These are phyloP conservation scores for Nephelium lappaceum DNA, from an alignment of 345 rosid species.

Conservation along the genomic window DNA sequence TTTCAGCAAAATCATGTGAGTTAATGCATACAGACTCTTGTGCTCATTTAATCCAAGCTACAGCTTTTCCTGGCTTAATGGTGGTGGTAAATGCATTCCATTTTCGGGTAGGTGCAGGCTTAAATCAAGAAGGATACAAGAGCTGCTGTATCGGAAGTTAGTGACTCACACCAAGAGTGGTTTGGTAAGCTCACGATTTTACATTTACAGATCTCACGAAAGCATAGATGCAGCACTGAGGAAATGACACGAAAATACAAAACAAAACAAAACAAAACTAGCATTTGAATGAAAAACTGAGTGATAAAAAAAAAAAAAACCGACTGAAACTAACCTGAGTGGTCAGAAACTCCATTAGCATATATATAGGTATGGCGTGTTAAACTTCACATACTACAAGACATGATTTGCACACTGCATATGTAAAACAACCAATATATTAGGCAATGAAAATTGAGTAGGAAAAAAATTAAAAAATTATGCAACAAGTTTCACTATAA, in stretches of 20 bases:
- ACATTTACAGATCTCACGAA: background rate
- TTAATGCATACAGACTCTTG: background rate
- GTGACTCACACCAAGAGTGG: background rate
- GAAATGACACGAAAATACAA: background rate
- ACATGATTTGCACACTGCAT: constrained; percentile 42
- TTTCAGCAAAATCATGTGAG: background rate
- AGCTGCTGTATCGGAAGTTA: background rate
- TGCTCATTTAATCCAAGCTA: background rate
- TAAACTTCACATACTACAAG: constrained; percentile 26
- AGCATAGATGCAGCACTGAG: background rate
- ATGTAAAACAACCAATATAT: constrained; percentile 14
- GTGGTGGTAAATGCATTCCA: background rate
- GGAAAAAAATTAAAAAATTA: background rate
- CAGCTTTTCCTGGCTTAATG: background rate
- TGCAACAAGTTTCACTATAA: background rate
- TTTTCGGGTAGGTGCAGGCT: background rate
- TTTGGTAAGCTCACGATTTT: background rate
- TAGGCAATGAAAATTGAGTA: background rate
- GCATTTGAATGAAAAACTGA: background rate
- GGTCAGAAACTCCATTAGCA: constrained; percentile 17
- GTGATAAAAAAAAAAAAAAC: too few species aligned
- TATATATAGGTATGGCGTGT: constrained; percentile 9
- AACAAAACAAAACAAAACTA: background rate
- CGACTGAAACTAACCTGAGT: constrained; percentile 33
- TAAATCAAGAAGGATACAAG: background rate